Percentiles rank a stretch among this genome's conserved stretches.
phyloP scores from a whole-genome alignment of 345 rosid species.

The Pistacia vera region DNA sequence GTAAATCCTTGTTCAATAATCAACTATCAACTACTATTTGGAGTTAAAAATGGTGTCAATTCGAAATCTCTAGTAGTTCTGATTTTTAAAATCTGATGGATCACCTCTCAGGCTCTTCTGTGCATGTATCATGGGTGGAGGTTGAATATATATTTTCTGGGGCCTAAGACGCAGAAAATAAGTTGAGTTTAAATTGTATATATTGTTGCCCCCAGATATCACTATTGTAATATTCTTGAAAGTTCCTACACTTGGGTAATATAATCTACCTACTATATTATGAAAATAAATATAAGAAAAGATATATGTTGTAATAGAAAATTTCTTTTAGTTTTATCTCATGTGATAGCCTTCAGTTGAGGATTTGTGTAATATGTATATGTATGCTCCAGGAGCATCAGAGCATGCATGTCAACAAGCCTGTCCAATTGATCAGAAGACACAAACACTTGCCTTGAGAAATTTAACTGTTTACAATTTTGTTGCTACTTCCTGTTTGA shows the following conservation, averaged over 20 bases:
- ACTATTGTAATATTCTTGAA: neutral
- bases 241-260: neutral
- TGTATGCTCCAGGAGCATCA: constrained; percentile 38
- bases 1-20: neutral
- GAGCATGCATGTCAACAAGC: constrained; percentile 30
- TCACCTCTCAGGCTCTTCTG: neutral
- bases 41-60: neutral
- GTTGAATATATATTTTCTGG: neutral
- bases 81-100: neutral
- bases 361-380: constrained; percentile 32
- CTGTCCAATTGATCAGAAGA: constrained; percentile 39
- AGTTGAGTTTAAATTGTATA: neutral
- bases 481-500: constrained; percentile 32
- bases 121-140: neutral
- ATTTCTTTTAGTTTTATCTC: constrained; percentile 19
- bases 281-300: neutral
- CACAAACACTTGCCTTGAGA: constrained; percentile 31
- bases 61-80: neutral
- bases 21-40: too few species aligned
- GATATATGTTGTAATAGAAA: neutral
- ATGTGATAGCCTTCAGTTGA: constrained; percentile 24
- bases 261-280: neutral
- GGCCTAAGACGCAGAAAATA: neutral
- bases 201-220: neutral
- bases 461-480: constrained; percentile 21